Conservation (phyloP, 2,329 filamentous ascomycete genomes). For the Neonectria punicea region DNA sequence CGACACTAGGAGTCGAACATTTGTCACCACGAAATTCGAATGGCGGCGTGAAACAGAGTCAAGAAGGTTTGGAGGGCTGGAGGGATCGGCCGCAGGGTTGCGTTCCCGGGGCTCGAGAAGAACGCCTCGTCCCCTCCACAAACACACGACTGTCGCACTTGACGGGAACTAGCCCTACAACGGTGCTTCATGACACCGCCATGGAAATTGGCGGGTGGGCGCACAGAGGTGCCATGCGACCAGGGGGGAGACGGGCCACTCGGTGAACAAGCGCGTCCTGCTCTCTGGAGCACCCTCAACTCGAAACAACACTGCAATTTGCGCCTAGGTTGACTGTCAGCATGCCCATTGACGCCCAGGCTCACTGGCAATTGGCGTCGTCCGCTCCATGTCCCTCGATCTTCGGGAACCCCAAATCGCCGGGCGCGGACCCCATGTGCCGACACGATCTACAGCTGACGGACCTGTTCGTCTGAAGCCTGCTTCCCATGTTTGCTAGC, state of each 20-base stretch:
- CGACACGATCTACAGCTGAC: conserved; percentile 17
- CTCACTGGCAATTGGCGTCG: conserved; percentile 6
- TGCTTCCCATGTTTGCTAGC: neutral
- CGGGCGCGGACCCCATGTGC: conserved; percentile 15
- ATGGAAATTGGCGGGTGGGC: conserved; percentile 23
- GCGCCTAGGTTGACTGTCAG: conserved; percentile 17
- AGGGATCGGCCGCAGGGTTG: conserved; percentile 22
- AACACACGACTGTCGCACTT: conserved; percentile 23
- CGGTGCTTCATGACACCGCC: conserved; percentile 5
- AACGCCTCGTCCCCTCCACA: conserved; percentile 16
- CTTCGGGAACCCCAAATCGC: conserved; percentile 21
- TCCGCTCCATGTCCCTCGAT: conserved; percentile 12
- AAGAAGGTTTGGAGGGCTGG: neutral
- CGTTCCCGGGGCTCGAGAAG: conserved; percentile 14
- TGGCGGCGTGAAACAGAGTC: neutral
- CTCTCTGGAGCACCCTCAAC: conserved; percentile 15
- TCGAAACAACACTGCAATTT: conserved; percentile 30
- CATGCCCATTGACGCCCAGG: neutral
- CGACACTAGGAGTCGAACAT: conserved; percentile 2
- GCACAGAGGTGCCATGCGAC: conserved; percentile 8
- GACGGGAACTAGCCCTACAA: conserved; percentile 21
- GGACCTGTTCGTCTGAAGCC: conserved; percentile 10
- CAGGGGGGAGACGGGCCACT: conserved; percentile 16
- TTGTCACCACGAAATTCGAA: neutral
- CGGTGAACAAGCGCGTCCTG: conserved; percentile 18